Base-by-base conservation (phyloP, 2,329 filamentous ascomycete species). In the Colletotrichum lindemuthianum region DNA sequence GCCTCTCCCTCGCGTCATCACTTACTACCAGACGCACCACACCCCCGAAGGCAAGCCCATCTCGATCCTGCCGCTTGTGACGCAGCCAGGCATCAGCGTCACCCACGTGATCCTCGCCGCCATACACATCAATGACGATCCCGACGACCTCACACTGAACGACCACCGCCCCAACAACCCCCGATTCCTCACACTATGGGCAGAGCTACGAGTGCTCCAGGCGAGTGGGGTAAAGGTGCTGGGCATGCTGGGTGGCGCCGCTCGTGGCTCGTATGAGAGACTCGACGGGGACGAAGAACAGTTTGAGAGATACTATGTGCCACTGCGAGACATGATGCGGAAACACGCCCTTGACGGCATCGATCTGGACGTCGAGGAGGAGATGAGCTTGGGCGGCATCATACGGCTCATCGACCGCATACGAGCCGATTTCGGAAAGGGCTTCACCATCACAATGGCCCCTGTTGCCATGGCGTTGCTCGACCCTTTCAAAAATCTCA, bases 81-180 rank as follows among this genome's bases (percentile, higher is more conserved):
- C 75, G 13, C 76, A 82, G 50, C 72, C 80, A 6, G 74, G 75
- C 60, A 82, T 86, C 67, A 75, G 81, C 41, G 74, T 86, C 33
- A 97, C 94, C 0, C 94, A 97, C 78, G 83, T 97, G 65, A 94
- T 97, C 70, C 79, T 97, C 52, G 92, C 92, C 6, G 93, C 94
- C 11, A 88, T 97, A 65, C 94, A 97, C 77, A 80, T 97, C 70
- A 94, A 96, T 75, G 82, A 85, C 6, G 77, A 79, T 16, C 88
- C 91, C 1, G 82, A 82, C 8, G 82, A 87, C 63, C 85, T 95
- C 70, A 92, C 89, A 0, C 85, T 97, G 68, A 97, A 97, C 76
- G 90, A 97, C 77, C 86, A 93, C 73, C 82, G 83, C 0, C 92
- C 92, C 0, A 79, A 85, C n/a, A 79, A 92, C 69, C 76, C 86